Percentiles rank a stretch among this genome's conserved stretches.
These are phyloP conservation scores for Penicillium paneum DNA, from an alignment of 2,329 filamentous ascomycete species.

Conservation along the genomic window DNA sequence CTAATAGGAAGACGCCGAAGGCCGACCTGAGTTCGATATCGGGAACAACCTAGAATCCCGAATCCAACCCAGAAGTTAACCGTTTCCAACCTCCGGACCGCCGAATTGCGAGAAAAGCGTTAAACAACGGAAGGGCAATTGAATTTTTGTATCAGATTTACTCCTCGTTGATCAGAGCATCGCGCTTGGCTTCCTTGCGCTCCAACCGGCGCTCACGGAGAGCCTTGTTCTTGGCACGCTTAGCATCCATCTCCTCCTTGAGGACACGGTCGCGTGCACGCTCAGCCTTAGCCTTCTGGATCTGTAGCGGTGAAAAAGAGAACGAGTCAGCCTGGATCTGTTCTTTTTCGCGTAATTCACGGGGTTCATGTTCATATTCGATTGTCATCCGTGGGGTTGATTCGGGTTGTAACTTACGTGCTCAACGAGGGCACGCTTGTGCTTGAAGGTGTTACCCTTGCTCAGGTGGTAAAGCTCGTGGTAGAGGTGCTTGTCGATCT, in stretches of 20 bases:
- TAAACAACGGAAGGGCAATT: slow-evolving; percentile 29
- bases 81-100: slow-evolving; percentile 38
- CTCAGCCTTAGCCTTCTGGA: slow-evolving; percentile 99
- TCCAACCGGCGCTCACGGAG: slow-evolving; percentile 97
- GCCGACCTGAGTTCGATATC: slow-evolving; percentile 29
- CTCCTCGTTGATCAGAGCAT: slow-evolving; percentile 71
- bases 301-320: slow-evolving; percentile 56
- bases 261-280: slow-evolving; percentile 91
- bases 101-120: slow-evolving; percentile 30
- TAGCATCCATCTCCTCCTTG: slow-evolving; percentile 99
- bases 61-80: slow-evolving; percentile 29
- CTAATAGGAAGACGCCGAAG: slow-evolving; percentile 25
- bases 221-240: slow-evolving; percentile 99
- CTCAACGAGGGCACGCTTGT: slow-evolving; percentile 99
- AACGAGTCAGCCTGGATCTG: slow-evolving; percentile 19
- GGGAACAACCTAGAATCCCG: slow-evolving; percentile 30
- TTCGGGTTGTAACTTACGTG: slow-evolving; percentile 68
- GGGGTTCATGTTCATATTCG: not conserved
- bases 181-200: slow-evolving; percentile 86
- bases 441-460: slow-evolving; percentile 99
- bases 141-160: slow-evolving; percentile 31
- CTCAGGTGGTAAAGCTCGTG: slow-evolving; percentile 99
- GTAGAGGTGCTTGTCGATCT: slow-evolving; percentile 99
- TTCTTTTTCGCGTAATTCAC: not conserved
- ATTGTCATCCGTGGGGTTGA: slow-evolving; percentile 4